Base-by-base conservation (phyloP, 1,139 yeast genomes). In the Scheffersomyces titani region DNA sequence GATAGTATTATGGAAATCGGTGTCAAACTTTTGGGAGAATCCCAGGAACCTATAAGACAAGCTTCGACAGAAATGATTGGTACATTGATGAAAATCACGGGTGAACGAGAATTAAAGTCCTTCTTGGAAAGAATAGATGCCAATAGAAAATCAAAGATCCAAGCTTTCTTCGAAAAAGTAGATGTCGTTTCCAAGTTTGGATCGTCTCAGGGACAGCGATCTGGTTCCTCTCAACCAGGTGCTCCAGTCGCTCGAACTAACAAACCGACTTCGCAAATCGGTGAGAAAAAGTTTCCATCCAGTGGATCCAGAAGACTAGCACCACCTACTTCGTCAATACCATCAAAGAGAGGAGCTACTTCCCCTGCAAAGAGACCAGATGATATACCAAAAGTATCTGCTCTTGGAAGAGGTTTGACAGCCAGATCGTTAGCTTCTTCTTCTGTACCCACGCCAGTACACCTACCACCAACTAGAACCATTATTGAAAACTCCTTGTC, bases 1-100 rank as follows among this genome's bases (percentile, higher is more conserved):
- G 89, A 87, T 59, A 66, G 70, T 9, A 85, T 89, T 13, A 83
- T 87, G 78, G 83, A 76, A 1, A 70, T 74, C 1, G 84, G 85
- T 2, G 79, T 82, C 7, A 89, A 88, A 65, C 76, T 91, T 19
- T 81, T 92, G 47, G 79, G 84, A 54, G 99, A 94, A 62, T 88
- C 97, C 0, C 92, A 89, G 68, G 97, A 92, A 57, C 92, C 96
- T 0, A 88, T 92, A 1, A 84, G 99, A 68, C 85, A 88, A 55
- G 87, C 88, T 1, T 89, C 94, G 0, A 88, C 93, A 47, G 92
- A 89, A 66, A 80, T 88, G 66, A 82, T 92, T 51, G 98, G 98
- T 5, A 86, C 90, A 0, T 73, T 93, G 57, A 89, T 91, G 90
- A 91, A 90, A 70, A 82, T 92, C 19, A 81, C 86, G 6, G 97